Percentiles rank a stretch among this genome's conserved stretches.
Evolutionary conservation across 192 early-diverging fungal species (phyloP).

Genomic region (Funneliformis geosporum): DNA sequence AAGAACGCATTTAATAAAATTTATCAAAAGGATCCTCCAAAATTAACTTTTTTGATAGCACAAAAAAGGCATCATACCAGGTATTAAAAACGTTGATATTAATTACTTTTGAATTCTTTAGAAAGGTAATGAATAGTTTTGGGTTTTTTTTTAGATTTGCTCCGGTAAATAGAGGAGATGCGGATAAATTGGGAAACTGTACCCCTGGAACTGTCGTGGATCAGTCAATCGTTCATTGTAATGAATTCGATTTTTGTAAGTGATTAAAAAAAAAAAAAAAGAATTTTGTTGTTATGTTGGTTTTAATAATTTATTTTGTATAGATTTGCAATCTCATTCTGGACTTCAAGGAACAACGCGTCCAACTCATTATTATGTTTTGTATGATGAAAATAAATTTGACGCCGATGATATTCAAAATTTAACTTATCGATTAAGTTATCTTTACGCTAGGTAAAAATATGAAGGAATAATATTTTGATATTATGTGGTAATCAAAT

Average conservation of each 20-base stretch:
- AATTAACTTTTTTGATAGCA: conserved; percentile 80
- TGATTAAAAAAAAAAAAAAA: background rate
- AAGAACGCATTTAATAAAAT: conserved; percentile 14
- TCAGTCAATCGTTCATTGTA: background rate
- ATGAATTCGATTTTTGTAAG: conserved; percentile 31
- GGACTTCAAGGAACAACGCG: conserved; percentile 92
- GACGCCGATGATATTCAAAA: conserved; percentile 72
- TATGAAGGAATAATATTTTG: too few species aligned
- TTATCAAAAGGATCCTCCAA: conserved; percentile 56
- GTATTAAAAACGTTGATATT: conserved; percentile 29
- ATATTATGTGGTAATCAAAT: background rate
- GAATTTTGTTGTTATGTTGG: background rate
- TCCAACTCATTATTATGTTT: conserved; percentile 86
- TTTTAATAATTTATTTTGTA: conserved; percentile 3
- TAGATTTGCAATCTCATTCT: conserved; percentile 77
- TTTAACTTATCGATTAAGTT: conserved; percentile 84
- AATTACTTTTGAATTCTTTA: background rate
- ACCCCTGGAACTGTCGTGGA: conserved; percentile 54
- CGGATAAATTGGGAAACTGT: conserved; percentile 76
- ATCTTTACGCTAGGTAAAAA: conserved; percentile 65
- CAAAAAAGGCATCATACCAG: conserved; percentile 91
- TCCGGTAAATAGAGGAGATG: conserved; percentile 54
- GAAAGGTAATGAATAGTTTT: background rate
- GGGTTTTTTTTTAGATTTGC: conserved; percentile 56
- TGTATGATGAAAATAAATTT: conserved; percentile 80